These are phyloP conservation scores for Rhizophora mangle DNA, from an alignment of 345 rosid genomes.

Conservation along the genomic window DNA sequence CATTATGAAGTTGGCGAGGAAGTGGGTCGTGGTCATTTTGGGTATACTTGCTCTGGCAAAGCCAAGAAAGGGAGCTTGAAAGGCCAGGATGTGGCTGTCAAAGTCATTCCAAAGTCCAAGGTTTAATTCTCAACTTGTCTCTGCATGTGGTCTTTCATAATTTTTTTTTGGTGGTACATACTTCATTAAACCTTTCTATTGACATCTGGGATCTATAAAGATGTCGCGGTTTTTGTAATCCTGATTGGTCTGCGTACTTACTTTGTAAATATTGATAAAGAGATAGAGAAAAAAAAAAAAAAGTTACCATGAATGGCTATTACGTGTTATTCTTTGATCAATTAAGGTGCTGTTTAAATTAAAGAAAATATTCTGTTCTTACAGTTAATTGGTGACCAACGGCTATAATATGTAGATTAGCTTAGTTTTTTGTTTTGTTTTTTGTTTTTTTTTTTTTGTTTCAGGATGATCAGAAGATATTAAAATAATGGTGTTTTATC, in stretches of 20 bases:
- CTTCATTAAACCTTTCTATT: background rate
- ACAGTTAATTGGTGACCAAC: background rate
- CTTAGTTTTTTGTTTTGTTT: no score
- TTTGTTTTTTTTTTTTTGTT: no score
- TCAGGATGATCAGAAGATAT: no score
- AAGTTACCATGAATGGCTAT: no score
- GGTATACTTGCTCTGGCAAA: constrained; percentile 84
- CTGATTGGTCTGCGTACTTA: no score
- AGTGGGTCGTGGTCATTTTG: constrained; percentile 94
- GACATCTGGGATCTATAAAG: background rate
- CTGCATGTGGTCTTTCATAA: background rate
- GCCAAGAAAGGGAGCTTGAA: constrained; percentile 76
- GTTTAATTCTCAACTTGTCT: constrained; percentile 29
- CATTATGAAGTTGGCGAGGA: constrained; percentile 87
- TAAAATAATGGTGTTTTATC: no score
- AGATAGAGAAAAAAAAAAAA: no score
- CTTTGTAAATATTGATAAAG: no score
- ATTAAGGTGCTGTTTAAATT: no score
- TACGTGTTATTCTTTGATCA: no score
- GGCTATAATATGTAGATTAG: no score
- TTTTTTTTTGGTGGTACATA: background rate
- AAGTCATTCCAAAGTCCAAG: constrained; percentile 93
- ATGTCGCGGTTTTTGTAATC: no score
- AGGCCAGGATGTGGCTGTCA: constrained; percentile 86
- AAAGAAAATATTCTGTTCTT: background rate